A percentile compares a stretch with the other conserved stretches of the same genome.
Evolutionary conservation across 768 basidiomycete genomes (phyloP).

Genomic region (Butyriboletus loyo): DNA sequence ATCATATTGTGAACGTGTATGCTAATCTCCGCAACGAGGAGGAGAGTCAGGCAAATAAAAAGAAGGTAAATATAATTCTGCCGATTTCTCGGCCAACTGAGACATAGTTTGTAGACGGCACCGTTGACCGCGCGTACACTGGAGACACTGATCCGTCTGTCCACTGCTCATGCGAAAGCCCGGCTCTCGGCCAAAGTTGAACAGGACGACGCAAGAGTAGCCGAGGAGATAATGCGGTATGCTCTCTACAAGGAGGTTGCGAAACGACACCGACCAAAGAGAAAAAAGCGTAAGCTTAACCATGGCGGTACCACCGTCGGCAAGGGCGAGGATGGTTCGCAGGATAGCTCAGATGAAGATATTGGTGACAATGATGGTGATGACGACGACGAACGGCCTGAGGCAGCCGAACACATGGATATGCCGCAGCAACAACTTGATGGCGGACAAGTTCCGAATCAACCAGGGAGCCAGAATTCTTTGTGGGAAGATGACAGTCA

Average conservation of each 20-base stretch:
- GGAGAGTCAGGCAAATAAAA: conserved; percentile 76
- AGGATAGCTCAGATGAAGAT: conserved; percentile 35
- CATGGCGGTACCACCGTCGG: conserved; percentile 53
- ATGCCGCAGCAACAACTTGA: conserved; percentile 38
- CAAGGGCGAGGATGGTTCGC: conserved; percentile 49
- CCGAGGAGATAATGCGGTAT: conserved; percentile 94
- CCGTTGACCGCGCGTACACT: conserved; percentile 97
- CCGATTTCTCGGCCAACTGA: conserved; percentile 4
- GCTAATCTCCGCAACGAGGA: conserved; percentile 90
- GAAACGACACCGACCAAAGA: conserved; percentile 59
- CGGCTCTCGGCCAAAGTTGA: conserved; percentile 85
- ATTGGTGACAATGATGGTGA: conserved; percentile 42
- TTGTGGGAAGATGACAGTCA: conserved; percentile 68
- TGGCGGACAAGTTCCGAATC: conserved; percentile 23
- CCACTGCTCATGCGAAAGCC: conserved; percentile 97
- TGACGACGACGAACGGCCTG: conserved; percentile 41
- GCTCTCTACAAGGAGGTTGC: conserved; percentile 97
- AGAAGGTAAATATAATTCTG: conserved; percentile 52
- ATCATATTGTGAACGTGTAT: conserved; percentile 91
- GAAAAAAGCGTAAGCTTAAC: conserved; percentile 87
- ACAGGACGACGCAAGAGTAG: conserved; percentile 79
- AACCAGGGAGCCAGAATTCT: conserved; percentile 45
- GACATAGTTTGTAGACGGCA: conserved; percentile 64
- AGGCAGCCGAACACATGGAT: conserved; percentile 46
- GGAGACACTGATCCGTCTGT: conserved; percentile 95